Percentiles rank a stretch among this genome's conserved stretches.
These are phyloP conservation scores for Nemania abortiva DNA, from an alignment of 2,329 filamentous ascomycete species.

Conservation along the genomic window DNA sequence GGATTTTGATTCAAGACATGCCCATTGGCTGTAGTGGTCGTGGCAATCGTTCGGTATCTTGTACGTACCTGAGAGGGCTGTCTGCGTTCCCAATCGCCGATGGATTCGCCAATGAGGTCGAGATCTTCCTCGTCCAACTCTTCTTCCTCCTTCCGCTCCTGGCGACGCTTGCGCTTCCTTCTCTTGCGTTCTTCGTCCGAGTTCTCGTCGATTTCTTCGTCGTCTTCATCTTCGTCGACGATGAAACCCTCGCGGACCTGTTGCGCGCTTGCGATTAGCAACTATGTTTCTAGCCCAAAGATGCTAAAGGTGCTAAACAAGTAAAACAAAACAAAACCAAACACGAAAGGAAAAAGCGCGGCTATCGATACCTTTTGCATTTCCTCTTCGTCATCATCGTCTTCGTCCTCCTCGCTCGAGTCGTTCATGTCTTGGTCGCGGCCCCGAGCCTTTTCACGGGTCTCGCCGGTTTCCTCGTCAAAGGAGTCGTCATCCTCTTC, in stretches of 20 bases:
- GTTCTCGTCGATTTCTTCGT: constrained; percentile 74
- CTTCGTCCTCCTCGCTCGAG: constrained; percentile 92
- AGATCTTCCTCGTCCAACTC: constrained; percentile 96
- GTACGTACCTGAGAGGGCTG: constrained; percentile 74
- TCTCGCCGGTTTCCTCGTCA: constrained; percentile 79
- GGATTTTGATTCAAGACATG: not conserved
- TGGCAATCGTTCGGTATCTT: not conserved
- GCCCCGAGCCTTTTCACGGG: constrained; percentile 59
- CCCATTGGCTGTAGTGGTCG: not conserved
- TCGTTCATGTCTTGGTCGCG: constrained; percentile 72
- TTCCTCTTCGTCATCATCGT: constrained; percentile 91
- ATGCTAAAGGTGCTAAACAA: not conserved
- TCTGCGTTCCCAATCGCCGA: constrained; percentile 76
- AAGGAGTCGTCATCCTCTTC: constrained; percentile 88
- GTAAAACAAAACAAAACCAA: not conserved
- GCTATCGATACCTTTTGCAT: constrained; percentile 71
- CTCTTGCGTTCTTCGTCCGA: constrained; percentile 70
- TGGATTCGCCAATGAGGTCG: constrained; percentile 89
- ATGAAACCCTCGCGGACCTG: constrained; percentile 96
- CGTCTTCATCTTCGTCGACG: constrained; percentile 87
- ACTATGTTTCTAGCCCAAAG: not conserved
- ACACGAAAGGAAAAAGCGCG: constrained; percentile 41
- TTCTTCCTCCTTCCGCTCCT: constrained; percentile 85
- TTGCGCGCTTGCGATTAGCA: constrained; percentile 38
- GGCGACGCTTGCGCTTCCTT: constrained; percentile 78